A percentile compares a stretch with the other conserved stretches of the same genome.
These are phyloP conservation scores for Sclerotinia borealis DNA, from an alignment of 2,329 filamentous ascomycete species.

Conservation along the genomic window DNA sequence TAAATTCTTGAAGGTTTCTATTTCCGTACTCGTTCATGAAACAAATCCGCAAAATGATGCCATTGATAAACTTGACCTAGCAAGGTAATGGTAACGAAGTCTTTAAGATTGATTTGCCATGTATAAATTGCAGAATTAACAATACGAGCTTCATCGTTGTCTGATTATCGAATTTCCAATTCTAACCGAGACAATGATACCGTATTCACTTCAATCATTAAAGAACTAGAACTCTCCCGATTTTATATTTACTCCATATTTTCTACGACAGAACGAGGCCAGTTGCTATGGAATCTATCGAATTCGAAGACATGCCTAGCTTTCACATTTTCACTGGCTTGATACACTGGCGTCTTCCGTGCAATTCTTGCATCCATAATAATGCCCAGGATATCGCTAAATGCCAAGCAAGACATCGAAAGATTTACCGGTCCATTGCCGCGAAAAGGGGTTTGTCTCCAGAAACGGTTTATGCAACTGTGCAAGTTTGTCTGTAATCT, in stretches of 20 bases:
- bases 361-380: background rate
- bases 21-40: background rate
- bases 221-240: background rate
- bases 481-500: too few relatives aligned
- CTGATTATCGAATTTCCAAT: background rate
- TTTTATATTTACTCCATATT: background rate
- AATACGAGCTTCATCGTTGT: background rate
- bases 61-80: background rate
- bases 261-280: background rate
- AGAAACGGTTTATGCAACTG: background rate
- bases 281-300: background rate
- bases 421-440: background rate
- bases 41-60: background rate
- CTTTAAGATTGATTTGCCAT: background rate
- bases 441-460: conserved; percentile 6
- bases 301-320: background rate
- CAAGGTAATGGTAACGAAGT: background rate
- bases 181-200: background rate
- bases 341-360: background rate
- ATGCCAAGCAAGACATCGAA: conserved; percentile 1
- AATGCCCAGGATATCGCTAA: background rate
- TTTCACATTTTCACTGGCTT: background rate
- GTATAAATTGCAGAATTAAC: background rate
- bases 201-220: background rate
- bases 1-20: background rate